Evolutionary conservation across 345 rosid species (phyloP).

Genomic region (Salix arbutifolia): DNA sequence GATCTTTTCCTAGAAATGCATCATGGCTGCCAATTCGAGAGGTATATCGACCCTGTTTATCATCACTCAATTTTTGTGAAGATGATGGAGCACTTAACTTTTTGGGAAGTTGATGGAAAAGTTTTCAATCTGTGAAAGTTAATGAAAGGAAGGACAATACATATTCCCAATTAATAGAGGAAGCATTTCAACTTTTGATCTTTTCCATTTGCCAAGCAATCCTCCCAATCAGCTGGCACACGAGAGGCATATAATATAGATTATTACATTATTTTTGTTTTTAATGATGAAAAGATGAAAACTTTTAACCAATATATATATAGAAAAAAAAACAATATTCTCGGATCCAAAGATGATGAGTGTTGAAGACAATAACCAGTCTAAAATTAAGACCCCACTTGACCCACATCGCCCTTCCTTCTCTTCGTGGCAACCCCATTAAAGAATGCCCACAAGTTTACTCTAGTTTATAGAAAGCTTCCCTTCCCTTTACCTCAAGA

Average conservation of each 20-base stretch:
- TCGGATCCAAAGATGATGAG: neutral
- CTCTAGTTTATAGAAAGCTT: slow-evolving; percentile 29
- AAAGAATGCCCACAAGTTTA: slow-evolving; percentile 41
- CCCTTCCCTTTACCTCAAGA: slow-evolving; percentile 3
- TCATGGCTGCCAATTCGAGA: no score
- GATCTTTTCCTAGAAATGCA: no score
- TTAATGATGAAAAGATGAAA: neutral
- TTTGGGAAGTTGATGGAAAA: neutral
- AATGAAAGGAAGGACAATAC: neutral
- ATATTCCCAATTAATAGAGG: neutral
- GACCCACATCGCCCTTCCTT: slow-evolving; percentile 38
- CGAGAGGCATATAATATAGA: no score
- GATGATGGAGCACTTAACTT: no score
- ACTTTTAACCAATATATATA: neutral
- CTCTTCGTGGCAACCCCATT: slow-evolving; percentile 50
- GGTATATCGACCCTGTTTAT: no score
- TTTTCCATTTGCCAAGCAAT: no score
- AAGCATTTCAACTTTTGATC: neutral
- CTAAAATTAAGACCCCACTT: slow-evolving; percentile 21
- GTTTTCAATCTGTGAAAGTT: neutral
- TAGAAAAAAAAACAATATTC: neutral
- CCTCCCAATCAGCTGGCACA: no score
- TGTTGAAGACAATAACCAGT: slow-evolving; percentile 4
- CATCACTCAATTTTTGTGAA: no score
- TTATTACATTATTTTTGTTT: no score